Percentiles rank a stretch among this genome's conserved stretches.
phyloP scores from a whole-genome alignment of 2,329 filamentous ascomycete genomes.

The Aaosphaeria arxii region DNA sequence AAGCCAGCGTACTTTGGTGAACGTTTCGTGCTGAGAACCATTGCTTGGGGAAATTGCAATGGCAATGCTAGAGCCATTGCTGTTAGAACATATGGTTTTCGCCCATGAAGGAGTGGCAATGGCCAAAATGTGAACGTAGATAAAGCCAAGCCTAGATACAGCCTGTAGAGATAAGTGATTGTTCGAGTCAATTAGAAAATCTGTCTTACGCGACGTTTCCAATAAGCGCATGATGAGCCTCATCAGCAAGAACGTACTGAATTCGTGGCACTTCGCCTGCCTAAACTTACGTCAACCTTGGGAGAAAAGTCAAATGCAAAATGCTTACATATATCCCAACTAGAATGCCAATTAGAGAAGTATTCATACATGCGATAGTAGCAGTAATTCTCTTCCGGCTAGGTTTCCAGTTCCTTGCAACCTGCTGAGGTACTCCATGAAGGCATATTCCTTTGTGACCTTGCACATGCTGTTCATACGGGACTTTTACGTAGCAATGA shows the following conservation, averaged over 20 bases:
- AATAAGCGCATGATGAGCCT: constrained; percentile 64
- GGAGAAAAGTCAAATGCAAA: constrained; percentile 3
- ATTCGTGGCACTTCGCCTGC: constrained; percentile 76
- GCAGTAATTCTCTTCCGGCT: constrained; percentile 67
- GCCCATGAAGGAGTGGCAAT: constrained; percentile 69
- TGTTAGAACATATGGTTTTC: constrained; percentile 72
- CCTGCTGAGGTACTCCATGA: constrained; percentile 46
- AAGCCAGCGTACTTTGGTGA: constrained; percentile 57
- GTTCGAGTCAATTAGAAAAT: not conserved
- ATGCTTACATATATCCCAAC: constrained; percentile 64
- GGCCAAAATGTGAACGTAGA: constrained; percentile 72
- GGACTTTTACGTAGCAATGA: no score
- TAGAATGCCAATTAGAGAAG: constrained; percentile 66
- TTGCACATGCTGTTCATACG: no score
- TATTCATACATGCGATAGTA: constrained; percentile 68
- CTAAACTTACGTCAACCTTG: constrained; percentile 16
- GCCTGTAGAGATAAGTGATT: constrained; percentile 23
- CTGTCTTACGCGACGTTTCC: constrained; percentile 62
- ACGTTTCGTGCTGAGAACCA: constrained; percentile 58
- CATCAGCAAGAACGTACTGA: constrained; percentile 72
- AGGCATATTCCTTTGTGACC: no score
- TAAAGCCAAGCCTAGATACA: constrained; percentile 69
- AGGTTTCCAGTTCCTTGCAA: constrained; percentile 70
- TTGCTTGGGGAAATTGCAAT: constrained; percentile 71
- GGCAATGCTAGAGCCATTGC: constrained; percentile 68